phyloP scores from a whole-genome alignment of 78 protist species.

The Dictyostelium citrinum region DNA sequence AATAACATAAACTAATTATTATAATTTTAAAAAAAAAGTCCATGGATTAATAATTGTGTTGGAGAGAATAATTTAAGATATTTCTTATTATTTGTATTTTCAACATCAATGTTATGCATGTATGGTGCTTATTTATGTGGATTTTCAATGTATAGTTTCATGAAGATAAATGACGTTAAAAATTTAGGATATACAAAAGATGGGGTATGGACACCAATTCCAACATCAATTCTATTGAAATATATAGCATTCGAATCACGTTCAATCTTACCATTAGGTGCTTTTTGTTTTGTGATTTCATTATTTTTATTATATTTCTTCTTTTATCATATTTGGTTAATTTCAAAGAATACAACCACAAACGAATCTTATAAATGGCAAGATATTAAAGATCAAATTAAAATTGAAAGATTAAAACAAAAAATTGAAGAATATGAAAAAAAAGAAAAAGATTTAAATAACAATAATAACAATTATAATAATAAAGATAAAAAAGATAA shows the following conservation, averaged over 20 bases:
- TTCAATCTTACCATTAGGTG: slow-evolving; percentile 59
- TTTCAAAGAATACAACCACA: slow-evolving; percentile 47
- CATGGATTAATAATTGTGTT: slow-evolving; percentile 78
- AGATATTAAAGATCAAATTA: slow-evolving; percentile 62
- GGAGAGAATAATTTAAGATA: slow-evolving; percentile 67
- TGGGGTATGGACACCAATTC: slow-evolving; percentile 37
- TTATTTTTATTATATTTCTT: slow-evolving; percentile 54
- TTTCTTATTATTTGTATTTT: slow-evolving; percentile 47
- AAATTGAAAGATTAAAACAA: slow-evolving; percentile 10
- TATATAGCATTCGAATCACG: slow-evolving; percentile 38
- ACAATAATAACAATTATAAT: neutral
- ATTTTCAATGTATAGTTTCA: neutral
- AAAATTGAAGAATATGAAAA: neutral
- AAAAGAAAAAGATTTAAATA: neutral
- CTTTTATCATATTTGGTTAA: slow-evolving; percentile 47
- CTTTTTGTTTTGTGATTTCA: slow-evolving; percentile 70
- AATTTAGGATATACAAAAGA: slow-evolving; percentile 12
- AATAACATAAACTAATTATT: neutral
- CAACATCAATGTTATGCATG: slow-evolving; percentile 32
- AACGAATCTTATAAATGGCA: slow-evolving; percentile 68
- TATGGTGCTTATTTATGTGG: slow-evolving; percentile 71
- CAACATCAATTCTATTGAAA: slow-evolving; percentile 20
- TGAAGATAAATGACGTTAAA: slow-evolving; percentile 11
- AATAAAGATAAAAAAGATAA: neutral
- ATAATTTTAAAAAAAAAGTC: neutral